Evolutionary conservation across 768 basidiomycete species (phyloP).

Genomic region (Symmetrospora coprosmae): DNA sequence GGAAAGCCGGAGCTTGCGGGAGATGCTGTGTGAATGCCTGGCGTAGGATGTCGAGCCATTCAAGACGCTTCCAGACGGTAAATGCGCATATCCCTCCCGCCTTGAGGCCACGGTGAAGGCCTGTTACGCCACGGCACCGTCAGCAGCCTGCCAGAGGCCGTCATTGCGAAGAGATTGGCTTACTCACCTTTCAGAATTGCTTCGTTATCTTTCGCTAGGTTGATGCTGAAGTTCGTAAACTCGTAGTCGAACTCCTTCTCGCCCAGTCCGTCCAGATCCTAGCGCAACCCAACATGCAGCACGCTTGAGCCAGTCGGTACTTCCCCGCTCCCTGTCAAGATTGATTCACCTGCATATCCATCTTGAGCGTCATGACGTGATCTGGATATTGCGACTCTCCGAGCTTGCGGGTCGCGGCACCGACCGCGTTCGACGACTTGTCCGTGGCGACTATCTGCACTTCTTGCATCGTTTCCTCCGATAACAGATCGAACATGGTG

Average conservation of each 20-base stretch:
- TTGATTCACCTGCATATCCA: constrained; percentile 6
- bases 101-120: not conserved
- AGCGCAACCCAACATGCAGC: not conserved
- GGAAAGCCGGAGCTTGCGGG: constrained; percentile 5
- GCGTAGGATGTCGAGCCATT: not conserved
- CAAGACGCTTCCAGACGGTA: constrained; percentile 10
- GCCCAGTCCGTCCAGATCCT: not conserved
- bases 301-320: not conserved
- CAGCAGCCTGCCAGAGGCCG: not conserved
- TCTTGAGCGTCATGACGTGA: constrained; percentile 10
- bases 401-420: not conserved
- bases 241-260: not conserved
- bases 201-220: constrained; percentile 1
- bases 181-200: constrained; percentile 1
- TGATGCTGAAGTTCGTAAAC: constrained; percentile 10
- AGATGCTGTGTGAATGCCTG: not conserved
- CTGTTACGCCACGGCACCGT: not conserved
- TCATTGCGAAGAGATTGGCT: not conserved
- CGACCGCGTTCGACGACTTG: not conserved
- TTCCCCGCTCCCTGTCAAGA: not conserved
- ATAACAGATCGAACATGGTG: not conserved
- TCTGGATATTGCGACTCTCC: not conserved
- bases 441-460: constrained; percentile 10
- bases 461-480: not conserved
- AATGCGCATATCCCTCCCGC: constrained; percentile 12